A percentile compares a stretch with the other conserved stretches of the same genome.
phyloP scores from a whole-genome alignment of 345 rosid genomes.

The Combretum micranthum region DNA sequence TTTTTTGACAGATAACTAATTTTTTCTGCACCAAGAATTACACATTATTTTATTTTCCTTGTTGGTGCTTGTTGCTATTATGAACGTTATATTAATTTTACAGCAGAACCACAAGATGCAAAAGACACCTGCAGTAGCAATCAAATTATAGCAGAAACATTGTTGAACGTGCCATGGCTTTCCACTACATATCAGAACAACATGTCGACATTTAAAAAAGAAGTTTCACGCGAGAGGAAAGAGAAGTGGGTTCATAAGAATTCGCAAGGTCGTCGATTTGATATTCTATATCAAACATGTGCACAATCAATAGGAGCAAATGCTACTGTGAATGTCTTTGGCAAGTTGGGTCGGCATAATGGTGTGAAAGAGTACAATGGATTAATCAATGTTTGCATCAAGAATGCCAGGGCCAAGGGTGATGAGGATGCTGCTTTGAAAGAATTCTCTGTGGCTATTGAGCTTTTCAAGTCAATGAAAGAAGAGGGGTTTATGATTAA shows the following conservation, averaged over 20 bases:
- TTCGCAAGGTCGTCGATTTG: constrained; percentile 25
- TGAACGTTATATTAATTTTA: neutral
- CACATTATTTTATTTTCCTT: no score
- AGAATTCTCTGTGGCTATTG: constrained; percentile 34
- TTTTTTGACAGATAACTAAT: no score
- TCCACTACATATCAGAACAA: constrained; percentile 8
- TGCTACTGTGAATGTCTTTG: constrained; percentile 31
- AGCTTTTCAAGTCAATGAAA: constrained; percentile 45
- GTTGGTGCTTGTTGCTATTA: no score
- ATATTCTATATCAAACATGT: constrained; percentile 24
- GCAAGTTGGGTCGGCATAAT: constrained; percentile 51
- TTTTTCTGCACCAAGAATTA: no score
- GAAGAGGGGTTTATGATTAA: constrained; percentile 56
- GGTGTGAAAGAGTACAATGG: constrained; percentile 63
- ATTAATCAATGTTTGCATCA: constrained; percentile 37
- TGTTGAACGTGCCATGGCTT: constrained; percentile 37
- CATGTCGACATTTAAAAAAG: constrained; percentile 26
- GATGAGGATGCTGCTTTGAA: constrained; percentile 37
- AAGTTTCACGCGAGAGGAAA: constrained; percentile 52
- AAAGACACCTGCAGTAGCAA: neutral
- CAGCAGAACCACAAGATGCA: neutral
- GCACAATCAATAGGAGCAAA: constrained; percentile 47
- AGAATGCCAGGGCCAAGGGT: constrained; percentile 38
- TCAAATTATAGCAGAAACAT: constrained; percentile 1
- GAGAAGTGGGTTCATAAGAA: constrained; percentile 36